phyloP scores from a whole-genome alignment of 2,329 filamentous ascomycete genomes.

The Cordyceps militaris region DNA sequence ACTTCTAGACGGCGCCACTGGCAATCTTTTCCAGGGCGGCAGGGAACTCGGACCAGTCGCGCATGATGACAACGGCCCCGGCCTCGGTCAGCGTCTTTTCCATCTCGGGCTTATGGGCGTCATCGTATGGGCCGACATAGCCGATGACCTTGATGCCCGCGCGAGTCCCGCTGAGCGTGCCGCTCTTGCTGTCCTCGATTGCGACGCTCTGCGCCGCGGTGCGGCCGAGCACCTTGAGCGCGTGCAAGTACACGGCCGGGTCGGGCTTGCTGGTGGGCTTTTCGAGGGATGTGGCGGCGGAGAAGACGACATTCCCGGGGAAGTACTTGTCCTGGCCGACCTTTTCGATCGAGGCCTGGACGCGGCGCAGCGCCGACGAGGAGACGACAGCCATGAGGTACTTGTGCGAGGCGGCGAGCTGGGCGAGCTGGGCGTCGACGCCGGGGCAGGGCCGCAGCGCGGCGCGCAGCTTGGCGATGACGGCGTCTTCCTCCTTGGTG shows the following conservation, averaged over 20 bases:
- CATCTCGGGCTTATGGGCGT: constrained; percentile 58
- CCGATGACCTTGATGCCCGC: constrained; percentile 76
- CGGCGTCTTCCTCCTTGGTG: constrained; percentile 68
- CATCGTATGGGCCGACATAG: constrained; percentile 73
- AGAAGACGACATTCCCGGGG: constrained; percentile 66
- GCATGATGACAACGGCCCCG: constrained; percentile 57
- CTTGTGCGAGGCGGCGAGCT: constrained; percentile 51
- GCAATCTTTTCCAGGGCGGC: constrained; percentile 39
- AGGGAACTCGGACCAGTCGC: constrained; percentile 51
- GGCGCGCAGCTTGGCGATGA: constrained; percentile 71
- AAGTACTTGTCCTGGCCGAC: constrained; percentile 77
- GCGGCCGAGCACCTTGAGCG: constrained; percentile 66
- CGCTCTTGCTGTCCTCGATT: constrained; percentile 84
- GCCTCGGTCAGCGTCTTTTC: constrained; percentile 51
- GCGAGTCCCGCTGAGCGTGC: constrained; percentile 64
- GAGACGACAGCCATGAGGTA: constrained; percentile 76
- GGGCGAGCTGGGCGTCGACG: constrained; percentile 59
- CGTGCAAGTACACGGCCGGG: constrained; percentile 78
- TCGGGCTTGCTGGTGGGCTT: constrained; percentile 86
- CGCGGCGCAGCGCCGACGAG: constrained; percentile 69
- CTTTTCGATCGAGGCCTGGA: constrained; percentile 71
- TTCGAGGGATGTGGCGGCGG: constrained; percentile 69
- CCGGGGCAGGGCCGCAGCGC: constrained; percentile 62
- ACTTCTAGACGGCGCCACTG: constrained; percentile 26
- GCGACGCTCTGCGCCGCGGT: constrained; percentile 66